Conservation (phyloP, 2,329 filamentous ascomycete genomes). For the Mycosphaerella arachidis region DNA sequence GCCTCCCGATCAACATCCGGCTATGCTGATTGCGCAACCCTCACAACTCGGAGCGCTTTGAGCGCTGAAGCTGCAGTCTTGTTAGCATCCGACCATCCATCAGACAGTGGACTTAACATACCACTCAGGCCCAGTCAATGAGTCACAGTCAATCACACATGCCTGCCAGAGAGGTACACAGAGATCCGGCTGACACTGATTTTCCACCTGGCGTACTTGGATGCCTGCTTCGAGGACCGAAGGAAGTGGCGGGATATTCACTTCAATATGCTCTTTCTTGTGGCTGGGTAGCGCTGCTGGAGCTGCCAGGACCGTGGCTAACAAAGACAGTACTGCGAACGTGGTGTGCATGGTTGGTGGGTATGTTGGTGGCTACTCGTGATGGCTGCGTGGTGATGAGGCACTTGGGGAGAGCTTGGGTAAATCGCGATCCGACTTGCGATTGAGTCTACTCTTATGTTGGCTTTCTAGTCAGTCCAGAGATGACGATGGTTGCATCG, state of each 20-base stretch:
- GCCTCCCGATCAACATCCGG: neutral
- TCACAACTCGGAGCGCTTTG: neutral
- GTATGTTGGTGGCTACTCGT: neutral
- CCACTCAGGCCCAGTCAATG: conserved; percentile 1
- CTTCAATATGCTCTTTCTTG: neutral
- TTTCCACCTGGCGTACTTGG: neutral
- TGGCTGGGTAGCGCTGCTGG: neutral
- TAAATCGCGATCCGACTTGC: neutral
- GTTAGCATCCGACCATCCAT: neutral
- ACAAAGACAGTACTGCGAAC: neutral
- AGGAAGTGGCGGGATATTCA: neutral
- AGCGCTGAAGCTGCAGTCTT: neutral
- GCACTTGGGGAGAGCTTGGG: neutral
- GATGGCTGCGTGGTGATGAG: neutral
- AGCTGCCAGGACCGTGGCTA: neutral
- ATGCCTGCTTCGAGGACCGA: neutral
- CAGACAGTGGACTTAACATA: neutral
- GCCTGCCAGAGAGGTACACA: neutral
- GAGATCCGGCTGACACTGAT: neutral
- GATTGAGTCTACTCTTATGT: neutral
- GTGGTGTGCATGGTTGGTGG: neutral
- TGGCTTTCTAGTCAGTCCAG: neutral
- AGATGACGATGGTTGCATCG: neutral
- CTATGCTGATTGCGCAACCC: neutral
- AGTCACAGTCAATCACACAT: neutral